Conservation (phyloP, 441 rosid genomes). For the Adansonia gregorii region DNA sequence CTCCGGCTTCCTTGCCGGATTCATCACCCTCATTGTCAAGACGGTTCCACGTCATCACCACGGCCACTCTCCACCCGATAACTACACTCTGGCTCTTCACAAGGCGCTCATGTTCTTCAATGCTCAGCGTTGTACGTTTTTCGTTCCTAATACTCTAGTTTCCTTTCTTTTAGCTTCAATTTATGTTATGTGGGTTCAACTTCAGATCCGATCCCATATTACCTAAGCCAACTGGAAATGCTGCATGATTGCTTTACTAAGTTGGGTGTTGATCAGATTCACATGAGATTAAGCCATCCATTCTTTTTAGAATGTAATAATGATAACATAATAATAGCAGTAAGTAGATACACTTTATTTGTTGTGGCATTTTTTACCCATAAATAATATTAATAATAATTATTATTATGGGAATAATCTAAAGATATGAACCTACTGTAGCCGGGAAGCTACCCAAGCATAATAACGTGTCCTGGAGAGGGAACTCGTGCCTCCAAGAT, state of each 20-base stretch:
- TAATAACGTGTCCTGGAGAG: slow-evolving; percentile 85
- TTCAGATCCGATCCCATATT: not conserved
- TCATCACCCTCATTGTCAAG: slow-evolving; percentile 69
- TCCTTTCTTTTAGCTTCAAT: not conserved
- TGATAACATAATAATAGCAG: not conserved
- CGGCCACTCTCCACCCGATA: slow-evolving; percentile 51
- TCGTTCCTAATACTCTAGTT: not conserved
- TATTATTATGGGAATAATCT: not conserved
- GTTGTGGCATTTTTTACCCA: not conserved
- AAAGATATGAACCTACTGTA: slow-evolving; percentile 30
- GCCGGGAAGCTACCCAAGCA: slow-evolving; percentile 82
- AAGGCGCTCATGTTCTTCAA: slow-evolving; percentile 93
- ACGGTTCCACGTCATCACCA: slow-evolving; percentile 67
- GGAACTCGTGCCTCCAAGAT: slow-evolving; percentile 70
- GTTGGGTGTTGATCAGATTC: not conserved
- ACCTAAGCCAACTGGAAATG: not conserved
- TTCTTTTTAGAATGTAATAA: not conserved
- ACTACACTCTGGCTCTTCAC: slow-evolving; percentile 77
- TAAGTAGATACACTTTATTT: not conserved
- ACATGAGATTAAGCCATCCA: not conserved
- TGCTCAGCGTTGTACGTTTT: slow-evolving; percentile 67
- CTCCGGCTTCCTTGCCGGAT: slow-evolving; percentile 59
- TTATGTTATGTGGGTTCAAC: not conserved
- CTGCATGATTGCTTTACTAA: not conserved
- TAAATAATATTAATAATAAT: not conserved